Base-by-base conservation (phyloP, 2,329 filamentous ascomycete genomes). In the Aspergillus pseudotamarii region DNA sequence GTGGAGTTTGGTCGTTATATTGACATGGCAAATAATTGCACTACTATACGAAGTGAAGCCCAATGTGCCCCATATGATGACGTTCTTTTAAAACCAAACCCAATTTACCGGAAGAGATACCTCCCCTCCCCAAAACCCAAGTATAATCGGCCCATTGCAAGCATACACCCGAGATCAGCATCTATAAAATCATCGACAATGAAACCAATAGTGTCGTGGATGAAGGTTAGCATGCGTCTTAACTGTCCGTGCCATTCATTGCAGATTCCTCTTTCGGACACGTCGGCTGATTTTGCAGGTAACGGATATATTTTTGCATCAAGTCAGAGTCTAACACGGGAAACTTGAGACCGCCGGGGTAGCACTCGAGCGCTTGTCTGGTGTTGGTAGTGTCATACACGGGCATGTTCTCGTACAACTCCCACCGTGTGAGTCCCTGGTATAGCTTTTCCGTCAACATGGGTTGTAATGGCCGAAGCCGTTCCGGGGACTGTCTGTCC, bases 381-480 rank as follows among this genome's bases (percentile, higher is more conserved):
- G 28, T 51, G 48, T 51, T 51, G 48, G 28, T 51, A 6, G 48
- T 51, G 28, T 51, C 65, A 45, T 72, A 72, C 5, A 64, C n/a
- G 4, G 71, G 66, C 70, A 72, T 74, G 34, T 69, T 66, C 58
- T 72, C 64, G 38, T 70, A 68, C 14, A 72, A 48, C 54, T 73
- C 72, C 72, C 72, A 73, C 8, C 70, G 68, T 4, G 63, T 69
- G 28, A 67, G 30, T 2, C 66, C 68, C 21, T 67, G 51, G 9
- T 67, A 63, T 6, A 68, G 68, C 55, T 60, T 67, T 54, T 74
- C 71, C n/a, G 67, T 58, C 10, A 74, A 57, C 68, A 72, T 69
- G 4, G 70, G 70, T 12, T 63, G 65, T 19, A 72, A 58, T 1
- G 70, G 65, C 28, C 57, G 64, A 50, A 11, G 61, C 48, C 16